Evolutionary conservation across 2,329 filamentous ascomycete species (phyloP).

Genomic region (Trichoderma gracile): DNA sequence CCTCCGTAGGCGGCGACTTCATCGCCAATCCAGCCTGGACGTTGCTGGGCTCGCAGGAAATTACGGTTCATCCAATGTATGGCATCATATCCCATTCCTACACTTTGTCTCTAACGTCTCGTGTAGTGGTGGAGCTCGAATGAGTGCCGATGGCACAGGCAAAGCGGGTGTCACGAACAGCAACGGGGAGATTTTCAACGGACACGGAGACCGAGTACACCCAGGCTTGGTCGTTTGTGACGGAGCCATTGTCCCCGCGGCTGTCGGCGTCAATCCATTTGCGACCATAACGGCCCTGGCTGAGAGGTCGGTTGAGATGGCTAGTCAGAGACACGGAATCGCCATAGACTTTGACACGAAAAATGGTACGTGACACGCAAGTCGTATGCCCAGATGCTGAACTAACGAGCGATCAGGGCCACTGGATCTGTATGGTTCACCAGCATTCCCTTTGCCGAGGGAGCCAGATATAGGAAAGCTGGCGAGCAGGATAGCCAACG

Average conservation of each 20-base stretch:
- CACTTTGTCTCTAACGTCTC: not conserved
- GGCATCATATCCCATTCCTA: too few relatives aligned
- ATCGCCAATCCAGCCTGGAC: conserved; percentile 58
- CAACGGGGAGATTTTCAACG: conserved; percentile 59
- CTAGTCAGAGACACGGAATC: conserved; percentile 5
- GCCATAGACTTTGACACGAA: too few relatives aligned
- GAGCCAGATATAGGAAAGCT: too few relatives aligned
- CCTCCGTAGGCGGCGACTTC: conserved; percentile 59
- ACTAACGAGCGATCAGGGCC: too few relatives aligned
- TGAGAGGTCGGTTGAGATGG: conserved; percentile 58
- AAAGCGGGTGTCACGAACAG: conserved; percentile 61
- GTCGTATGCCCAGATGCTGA: too few relatives aligned
- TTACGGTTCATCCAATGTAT: too few relatives aligned
- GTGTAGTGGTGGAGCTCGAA: conserved; percentile 56
- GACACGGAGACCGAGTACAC: conserved; percentile 52
- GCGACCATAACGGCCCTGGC: conserved; percentile 70
- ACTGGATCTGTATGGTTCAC: too few relatives aligned
- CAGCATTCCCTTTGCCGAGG: too few relatives aligned
- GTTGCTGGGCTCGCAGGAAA: conserved; percentile 22
- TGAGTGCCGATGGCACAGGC: conserved; percentile 60
- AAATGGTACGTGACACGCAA: too few relatives aligned
- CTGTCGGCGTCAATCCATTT: conserved; percentile 66
- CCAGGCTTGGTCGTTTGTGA: conserved; percentile 63
- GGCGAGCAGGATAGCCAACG: too few relatives aligned
- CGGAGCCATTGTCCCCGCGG: conserved; percentile 60